phyloP scores from a whole-genome alignment of 257 asterid species.

The Knoxia roxburghii region DNA sequence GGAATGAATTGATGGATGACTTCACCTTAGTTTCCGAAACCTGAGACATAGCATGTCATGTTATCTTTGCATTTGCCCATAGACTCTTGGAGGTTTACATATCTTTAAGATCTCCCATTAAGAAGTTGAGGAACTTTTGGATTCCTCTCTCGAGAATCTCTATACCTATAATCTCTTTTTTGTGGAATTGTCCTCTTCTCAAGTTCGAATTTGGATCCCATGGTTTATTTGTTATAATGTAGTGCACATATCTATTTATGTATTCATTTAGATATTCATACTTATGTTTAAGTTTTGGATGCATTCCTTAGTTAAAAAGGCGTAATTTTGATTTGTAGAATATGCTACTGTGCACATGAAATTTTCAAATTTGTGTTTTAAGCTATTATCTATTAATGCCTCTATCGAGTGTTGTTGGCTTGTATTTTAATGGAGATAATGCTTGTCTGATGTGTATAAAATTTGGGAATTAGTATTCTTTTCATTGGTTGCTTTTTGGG shows the following conservation, averaged over 20 bases:
- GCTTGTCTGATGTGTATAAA: background rate
- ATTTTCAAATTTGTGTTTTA: too few relatives aligned
- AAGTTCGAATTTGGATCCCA: background rate
- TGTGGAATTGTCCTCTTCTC: background rate
- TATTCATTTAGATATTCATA: too few relatives aligned
- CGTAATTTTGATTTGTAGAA: too few relatives aligned
- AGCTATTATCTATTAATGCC: too few relatives aligned
- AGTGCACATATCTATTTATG: too few relatives aligned
- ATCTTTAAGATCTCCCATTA: background rate
- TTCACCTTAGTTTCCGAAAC: background rate
- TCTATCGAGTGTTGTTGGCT: background rate
- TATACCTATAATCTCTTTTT: background rate
- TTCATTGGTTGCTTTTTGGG: background rate
- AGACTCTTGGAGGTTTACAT: background rate
- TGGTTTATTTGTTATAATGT: background rate
- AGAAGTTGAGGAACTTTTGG: background rate
- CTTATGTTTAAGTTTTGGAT: too few relatives aligned
- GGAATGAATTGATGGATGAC: too few relatives aligned
- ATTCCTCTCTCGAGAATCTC: background rate
- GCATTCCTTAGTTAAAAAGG: too few relatives aligned
- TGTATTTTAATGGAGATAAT: background rate
- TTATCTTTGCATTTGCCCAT: background rate
- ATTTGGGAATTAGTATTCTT: background rate
- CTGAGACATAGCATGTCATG: background rate
- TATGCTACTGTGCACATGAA: background rate